These are phyloP conservation scores for Lachnellula hyalina DNA, from an alignment of 2,329 filamentous ascomycete genomes.

Conservation along the genomic window DNA sequence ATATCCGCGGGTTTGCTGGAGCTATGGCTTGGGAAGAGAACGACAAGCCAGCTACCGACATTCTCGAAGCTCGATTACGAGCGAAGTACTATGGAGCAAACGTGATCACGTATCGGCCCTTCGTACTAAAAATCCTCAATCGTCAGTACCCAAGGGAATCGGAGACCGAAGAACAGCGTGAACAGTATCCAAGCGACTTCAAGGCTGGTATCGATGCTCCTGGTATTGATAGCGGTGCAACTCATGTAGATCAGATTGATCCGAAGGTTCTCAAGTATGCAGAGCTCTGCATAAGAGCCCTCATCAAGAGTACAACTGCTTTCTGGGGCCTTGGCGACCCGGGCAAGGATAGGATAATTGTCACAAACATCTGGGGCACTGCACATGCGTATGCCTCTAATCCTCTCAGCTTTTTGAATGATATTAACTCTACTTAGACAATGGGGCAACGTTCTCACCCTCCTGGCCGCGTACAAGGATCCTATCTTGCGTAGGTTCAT, in stretches of 20 bases:
- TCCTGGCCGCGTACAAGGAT: constrained; percentile 74
- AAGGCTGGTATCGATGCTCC: constrained; percentile 28
- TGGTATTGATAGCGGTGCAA: constrained; percentile 35
- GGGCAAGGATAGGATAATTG: constrained; percentile 62
- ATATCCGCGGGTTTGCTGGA: constrained; percentile 41
- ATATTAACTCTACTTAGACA: constrained; percentile 53
- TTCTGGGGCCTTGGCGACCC: constrained; percentile 56
- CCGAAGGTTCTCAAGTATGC: constrained; percentile 49
- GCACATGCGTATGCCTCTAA: constrained; percentile 76
- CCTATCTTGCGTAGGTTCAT: constrained; percentile 55
- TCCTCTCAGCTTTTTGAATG: neutral
- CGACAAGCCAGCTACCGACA: constrained; percentile 67
- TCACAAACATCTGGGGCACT: constrained; percentile 96
- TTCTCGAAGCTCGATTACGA: constrained; percentile 76
- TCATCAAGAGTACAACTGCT: constrained; percentile 79
- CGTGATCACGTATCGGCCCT: constrained; percentile 83
- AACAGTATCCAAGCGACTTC: constrained; percentile 20
- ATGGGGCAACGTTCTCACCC: constrained; percentile 93
- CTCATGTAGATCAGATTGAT: constrained; percentile 34
- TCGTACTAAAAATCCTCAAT: constrained; percentile 52
- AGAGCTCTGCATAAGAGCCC: constrained; percentile 49
- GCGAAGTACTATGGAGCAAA: constrained; percentile 93
- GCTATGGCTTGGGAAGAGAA: constrained; percentile 47
- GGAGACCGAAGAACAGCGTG: constrained; percentile 15
- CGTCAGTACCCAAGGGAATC: constrained; percentile 23